Percentiles rank a stretch among this genome's conserved stretches.
Evolutionary conservation across 2,329 filamentous ascomycete genomes (phyloP).

Genomic region (Cladosporium sp.): DNA sequence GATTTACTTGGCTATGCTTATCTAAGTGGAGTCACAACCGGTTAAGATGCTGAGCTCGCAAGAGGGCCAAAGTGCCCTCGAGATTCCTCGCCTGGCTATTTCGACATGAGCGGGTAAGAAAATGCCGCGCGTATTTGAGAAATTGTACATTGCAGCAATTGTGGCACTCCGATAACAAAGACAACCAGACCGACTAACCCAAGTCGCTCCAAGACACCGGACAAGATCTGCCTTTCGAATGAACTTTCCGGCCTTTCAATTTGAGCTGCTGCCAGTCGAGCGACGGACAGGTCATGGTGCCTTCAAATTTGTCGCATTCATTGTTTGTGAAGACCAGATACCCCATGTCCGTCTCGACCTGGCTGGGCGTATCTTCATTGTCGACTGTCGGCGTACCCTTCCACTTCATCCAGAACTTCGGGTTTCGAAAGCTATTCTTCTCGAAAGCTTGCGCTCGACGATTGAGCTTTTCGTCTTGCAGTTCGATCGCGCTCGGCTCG

Average conservation of each 20-base stretch:
- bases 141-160: too few relatives aligned
- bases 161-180: background rate
- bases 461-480: slow-evolving; percentile 20
- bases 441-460: slow-evolving; percentile 20
- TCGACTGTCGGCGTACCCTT: slow-evolving; percentile 2
- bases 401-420: slow-evolving; percentile 26
- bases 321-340: slow-evolving; percentile 26
- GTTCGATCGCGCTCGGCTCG: slow-evolving; percentile 13
- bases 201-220: slow-evolving; percentile 14
- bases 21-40: too few relatives aligned
- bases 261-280: slow-evolving; percentile 24
- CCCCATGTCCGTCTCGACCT: slow-evolving; percentile 14
- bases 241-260: slow-evolving; percentile 21
- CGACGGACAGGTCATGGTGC: slow-evolving; percentile 20
- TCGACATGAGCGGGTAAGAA: too few relatives aligned
- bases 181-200: background rate
- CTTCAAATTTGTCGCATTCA: slow-evolving; percentile 23
- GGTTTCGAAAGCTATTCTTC: slow-evolving; percentile 25
- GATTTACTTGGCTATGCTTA: too few relatives aligned
- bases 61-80: too few relatives aligned
- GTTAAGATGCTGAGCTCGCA: too few relatives aligned
- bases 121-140: too few relatives aligned
- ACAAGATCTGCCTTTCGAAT: slow-evolving; percentile 18
- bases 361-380: background rate
- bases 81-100: too few relatives aligned